Conservation (phyloP, 371 early-diverging fungal genomes). For the Rhizopus arrhizus region DNA sequence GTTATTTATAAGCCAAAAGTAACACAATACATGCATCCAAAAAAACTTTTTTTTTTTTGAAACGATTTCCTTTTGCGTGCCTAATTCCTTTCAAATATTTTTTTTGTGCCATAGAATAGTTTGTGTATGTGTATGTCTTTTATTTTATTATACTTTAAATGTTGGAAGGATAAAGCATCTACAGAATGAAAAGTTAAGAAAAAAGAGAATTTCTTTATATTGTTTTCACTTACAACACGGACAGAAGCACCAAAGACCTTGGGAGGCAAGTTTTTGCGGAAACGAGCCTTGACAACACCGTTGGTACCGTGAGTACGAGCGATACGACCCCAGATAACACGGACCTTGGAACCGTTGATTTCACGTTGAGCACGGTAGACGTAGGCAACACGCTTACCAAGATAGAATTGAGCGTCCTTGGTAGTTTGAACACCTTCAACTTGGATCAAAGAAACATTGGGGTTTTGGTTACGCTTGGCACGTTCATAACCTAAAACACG, state of each 20-base stretch:
- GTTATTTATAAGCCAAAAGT: not conserved
- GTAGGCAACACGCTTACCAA: constrained; percentile 78
- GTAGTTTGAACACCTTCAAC: constrained; percentile 86
- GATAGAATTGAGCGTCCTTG: constrained; percentile 83
- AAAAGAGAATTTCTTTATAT: not conserved
- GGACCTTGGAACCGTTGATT: constrained; percentile 85
- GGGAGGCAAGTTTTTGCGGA: constrained; percentile 89
- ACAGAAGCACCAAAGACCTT: constrained; percentile 83
- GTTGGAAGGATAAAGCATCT: constrained; percentile 95
- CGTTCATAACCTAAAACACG: constrained; percentile 90
- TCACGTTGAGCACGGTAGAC: constrained; percentile 84
- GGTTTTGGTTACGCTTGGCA: constrained; percentile 82
- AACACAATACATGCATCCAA: constrained; percentile 1
- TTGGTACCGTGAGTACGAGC: constrained; percentile 87
- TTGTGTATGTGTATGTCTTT: not conserved
- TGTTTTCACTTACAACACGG: constrained; percentile 70
- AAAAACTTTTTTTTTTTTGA: constrained; percentile 9
- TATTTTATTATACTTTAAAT: constrained; percentile 57
- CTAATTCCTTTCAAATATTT: constrained; percentile 1
- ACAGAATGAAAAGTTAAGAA: constrained; percentile 10
- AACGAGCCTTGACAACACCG: constrained; percentile 90
- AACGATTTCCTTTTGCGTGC: too few relatives aligned
- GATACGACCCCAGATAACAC: constrained; percentile 94
- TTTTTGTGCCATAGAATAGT: constrained; percentile 3
- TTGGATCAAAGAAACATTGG: constrained; percentile 84